Percentiles rank a stretch among this genome's conserved stretches.
Conservation (phyloP, 2,329 filamentous ascomycete genomes). For the Colletotrichum truncatum region DNA sequence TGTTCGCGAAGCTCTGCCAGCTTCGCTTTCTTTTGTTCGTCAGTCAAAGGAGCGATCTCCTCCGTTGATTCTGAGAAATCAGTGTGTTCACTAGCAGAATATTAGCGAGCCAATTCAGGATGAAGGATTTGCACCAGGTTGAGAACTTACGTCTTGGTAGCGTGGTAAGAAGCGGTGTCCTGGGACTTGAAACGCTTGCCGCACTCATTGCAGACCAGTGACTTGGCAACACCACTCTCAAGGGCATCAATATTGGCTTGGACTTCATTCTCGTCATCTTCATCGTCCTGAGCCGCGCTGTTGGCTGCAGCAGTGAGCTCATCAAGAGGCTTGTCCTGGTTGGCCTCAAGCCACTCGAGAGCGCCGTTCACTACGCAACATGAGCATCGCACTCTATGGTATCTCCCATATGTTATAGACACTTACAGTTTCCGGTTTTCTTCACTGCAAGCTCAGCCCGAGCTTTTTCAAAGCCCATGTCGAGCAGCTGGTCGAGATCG, state of each 20-base stretch:
- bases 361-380: slow-evolving; percentile 77
- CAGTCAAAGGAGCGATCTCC: slow-evolving; percentile 88
- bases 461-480: slow-evolving; percentile 85
- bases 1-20: slow-evolving; percentile 79
- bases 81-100: slow-evolving; percentile 73
- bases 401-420: not conserved
- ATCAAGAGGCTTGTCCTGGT: slow-evolving; percentile 87
- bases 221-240: slow-evolving; percentile 78
- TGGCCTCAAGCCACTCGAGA: slow-evolving; percentile 93
- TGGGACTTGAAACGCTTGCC: slow-evolving; percentile 88
- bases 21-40: slow-evolving; percentile 87
- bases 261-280: slow-evolving; percentile 57
- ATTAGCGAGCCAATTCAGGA: slow-evolving; percentile 19
- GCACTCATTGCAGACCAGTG: slow-evolving; percentile 93
- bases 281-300: slow-evolving; percentile 43
- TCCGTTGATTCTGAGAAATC: slow-evolving; percentile 95
- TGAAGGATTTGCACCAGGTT: not conserved
- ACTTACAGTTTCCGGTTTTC: slow-evolving; percentile 80
- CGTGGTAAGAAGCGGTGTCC: slow-evolving; percentile 88
- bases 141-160: slow-evolving; percentile 76
- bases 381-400: slow-evolving; percentile 7
- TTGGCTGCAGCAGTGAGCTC: slow-evolving; percentile 70
- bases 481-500: slow-evolving; percentile 69
- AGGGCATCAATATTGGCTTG: slow-evolving; percentile 71
- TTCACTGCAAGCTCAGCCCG: slow-evolving; percentile 86